These are phyloP conservation scores for Coemansia sp. DNA, from an alignment of 192 early-diverging fungal species.

Conservation along the genomic window DNA sequence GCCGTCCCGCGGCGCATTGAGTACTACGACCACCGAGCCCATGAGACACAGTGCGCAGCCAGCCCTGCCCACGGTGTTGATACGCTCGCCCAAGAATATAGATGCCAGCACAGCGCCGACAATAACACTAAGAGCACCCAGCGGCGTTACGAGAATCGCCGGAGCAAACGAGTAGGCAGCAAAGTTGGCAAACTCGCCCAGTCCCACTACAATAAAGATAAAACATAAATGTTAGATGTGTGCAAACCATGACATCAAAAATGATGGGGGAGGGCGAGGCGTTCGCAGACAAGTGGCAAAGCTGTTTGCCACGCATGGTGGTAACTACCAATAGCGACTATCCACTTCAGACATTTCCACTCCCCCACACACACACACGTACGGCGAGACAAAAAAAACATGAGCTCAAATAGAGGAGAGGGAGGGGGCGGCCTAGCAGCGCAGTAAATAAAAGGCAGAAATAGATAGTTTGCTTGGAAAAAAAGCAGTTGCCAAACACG, in stretches of 20 bases:
- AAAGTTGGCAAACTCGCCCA: conserved; percentile 96
- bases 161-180: conserved; percentile 95
- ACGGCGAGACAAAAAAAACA: conserved; percentile 3
- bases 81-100: conserved; percentile 84
- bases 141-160: conserved; percentile 92
- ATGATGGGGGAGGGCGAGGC: conserved; percentile 12
- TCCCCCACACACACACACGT: background rate
- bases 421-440: background rate
- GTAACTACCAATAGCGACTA: conserved; percentile 2
- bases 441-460: conserved; percentile 2
- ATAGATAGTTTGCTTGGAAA: background rate
- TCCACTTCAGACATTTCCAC: background rate
- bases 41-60: conserved; percentile 91
- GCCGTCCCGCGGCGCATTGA: conserved; percentile 86
- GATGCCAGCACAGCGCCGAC: conserved; percentile 87
- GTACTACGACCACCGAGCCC: conserved; percentile 82
- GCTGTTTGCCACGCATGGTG: background rate
- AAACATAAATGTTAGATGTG: conserved; percentile 1
- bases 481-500: background rate
- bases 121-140: conserved; percentile 89
- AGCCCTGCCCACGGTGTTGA: conserved; percentile 80
- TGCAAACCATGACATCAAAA: background rate
- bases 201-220: conserved; percentile 68
- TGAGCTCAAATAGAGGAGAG: background rate
- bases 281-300: conserved; percentile 10